phyloP scores from a whole-genome alignment of 2,329 filamentous ascomycete species.

The Monosporascus sp. region DNA sequence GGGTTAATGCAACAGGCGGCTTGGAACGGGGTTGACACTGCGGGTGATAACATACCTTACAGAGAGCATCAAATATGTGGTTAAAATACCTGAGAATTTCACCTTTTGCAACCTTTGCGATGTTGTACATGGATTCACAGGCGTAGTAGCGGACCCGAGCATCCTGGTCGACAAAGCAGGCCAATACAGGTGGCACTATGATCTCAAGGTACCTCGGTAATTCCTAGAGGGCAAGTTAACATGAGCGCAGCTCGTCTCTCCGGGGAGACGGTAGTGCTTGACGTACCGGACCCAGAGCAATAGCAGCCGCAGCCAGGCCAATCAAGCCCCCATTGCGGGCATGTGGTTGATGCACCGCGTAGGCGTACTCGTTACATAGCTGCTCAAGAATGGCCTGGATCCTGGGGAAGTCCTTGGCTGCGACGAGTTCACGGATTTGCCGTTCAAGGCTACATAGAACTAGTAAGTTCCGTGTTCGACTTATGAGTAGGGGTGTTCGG shows the following conservation, averaged over 20 bases:
- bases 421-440: conserved; percentile 78
- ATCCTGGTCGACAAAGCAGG: conserved; percentile 98
- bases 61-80: conserved; percentile 93
- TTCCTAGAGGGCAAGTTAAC: conserved; percentile 51
- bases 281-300: conserved; percentile 85
- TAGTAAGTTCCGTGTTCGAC: conserved; percentile 4
- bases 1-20: conserved; percentile 5
- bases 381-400: conserved; percentile 90
- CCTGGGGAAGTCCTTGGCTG: conserved; percentile 68
- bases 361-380: conserved; percentile 95
- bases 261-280: not conserved
- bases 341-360: conserved; percentile 94
- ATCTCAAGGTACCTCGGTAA: conserved; percentile 86
- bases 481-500: not conserved
- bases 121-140: conserved; percentile 99
- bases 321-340: conserved; percentile 95
- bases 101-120: conserved; percentile 97
- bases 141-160: conserved; percentile 95
- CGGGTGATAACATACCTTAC: conserved; percentile 60
- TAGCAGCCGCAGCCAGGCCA: conserved; percentile 89
- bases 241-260: not conserved
- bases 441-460: conserved; percentile 68
- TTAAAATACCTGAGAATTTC: conserved; percentile 98
- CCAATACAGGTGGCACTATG: conserved; percentile 92
- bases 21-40: not conserved